These are phyloP conservation scores for Colletotrichum lentis DNA, from an alignment of 2,329 filamentous ascomycete species.

Conservation along the genomic window DNA sequence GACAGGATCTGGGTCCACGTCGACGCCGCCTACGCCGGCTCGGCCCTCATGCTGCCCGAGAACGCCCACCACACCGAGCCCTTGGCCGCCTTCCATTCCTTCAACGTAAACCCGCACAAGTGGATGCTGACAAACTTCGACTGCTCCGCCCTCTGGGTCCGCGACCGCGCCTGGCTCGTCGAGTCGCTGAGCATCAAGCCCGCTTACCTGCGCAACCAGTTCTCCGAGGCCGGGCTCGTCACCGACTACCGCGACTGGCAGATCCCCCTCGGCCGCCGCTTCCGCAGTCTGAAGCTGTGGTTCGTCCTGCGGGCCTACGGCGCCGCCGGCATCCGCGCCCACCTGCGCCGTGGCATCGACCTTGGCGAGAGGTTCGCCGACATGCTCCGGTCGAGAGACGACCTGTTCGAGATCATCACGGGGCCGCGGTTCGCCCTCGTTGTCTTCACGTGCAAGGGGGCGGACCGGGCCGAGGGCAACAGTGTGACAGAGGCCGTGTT, in stretches of 20 bases:
- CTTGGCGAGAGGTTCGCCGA: slow-evolving; percentile 75
- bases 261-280: slow-evolving; percentile 88
- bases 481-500: slow-evolving; percentile 77
- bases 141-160: slow-evolving; percentile 80
- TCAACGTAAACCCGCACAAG: slow-evolving; percentile 97
- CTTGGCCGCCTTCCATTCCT: slow-evolving; percentile 79
- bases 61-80: slow-evolving; percentile 73
- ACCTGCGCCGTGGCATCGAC: slow-evolving; percentile 73
- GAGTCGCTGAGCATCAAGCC: slow-evolving; percentile 81
- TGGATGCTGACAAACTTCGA: slow-evolving; percentile 97
- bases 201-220: slow-evolving; percentile 81
- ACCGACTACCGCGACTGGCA: slow-evolving; percentile 98
- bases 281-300: slow-evolving; percentile 92
- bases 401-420: slow-evolving; percentile 80
- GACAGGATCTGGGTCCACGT: slow-evolving; percentile 87
- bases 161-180: slow-evolving; percentile 77
- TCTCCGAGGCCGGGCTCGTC: slow-evolving; percentile 82
- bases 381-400: slow-evolving; percentile 64
- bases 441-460: slow-evolving; percentile 68
- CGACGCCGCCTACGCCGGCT: slow-evolving; percentile 91
- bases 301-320: slow-evolving; percentile 90
- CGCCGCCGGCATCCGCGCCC: slow-evolving; percentile 74
- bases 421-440: slow-evolving; percentile 81
- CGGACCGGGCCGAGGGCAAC: slow-evolving; percentile 64
- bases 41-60: slow-evolving; percentile 82